These are phyloP conservation scores for Pezicula radicicola DNA, from an alignment of 2,329 filamentous ascomycete species.

Conservation along the genomic window DNA sequence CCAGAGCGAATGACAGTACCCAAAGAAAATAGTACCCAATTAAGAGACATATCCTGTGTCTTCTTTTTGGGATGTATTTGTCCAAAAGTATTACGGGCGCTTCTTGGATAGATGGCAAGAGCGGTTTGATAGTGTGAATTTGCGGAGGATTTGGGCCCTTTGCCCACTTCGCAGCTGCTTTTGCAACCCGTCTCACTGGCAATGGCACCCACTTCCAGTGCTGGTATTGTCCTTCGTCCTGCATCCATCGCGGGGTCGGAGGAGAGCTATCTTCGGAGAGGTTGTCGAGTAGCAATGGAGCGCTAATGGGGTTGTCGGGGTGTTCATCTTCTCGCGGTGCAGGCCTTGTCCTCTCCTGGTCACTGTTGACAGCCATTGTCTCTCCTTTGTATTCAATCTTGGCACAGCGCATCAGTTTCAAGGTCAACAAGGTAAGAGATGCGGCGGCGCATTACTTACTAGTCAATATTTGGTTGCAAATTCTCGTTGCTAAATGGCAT, in stretches of 20 bases:
- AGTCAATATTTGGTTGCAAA: too few relatives aligned
- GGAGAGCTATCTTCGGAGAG: constrained; percentile 39
- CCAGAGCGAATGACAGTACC: constrained; percentile 66
- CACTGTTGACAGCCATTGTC: constrained; percentile 7
- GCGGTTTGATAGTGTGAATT: constrained; percentile 49
- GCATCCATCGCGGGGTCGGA: constrained; percentile 58
- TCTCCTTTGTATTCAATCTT: neutral
- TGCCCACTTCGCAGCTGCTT: constrained; percentile 45
- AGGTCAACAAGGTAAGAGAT: neutral
- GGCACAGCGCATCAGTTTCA: neutral
- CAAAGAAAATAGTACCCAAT: constrained; percentile 61
- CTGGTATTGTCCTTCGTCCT: constrained; percentile 46
- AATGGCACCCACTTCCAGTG: constrained; percentile 57
- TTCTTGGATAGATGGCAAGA: constrained; percentile 66
- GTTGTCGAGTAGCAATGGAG: constrained; percentile 35
- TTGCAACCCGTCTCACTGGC: constrained; percentile 44
- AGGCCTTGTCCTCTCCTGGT: constrained; percentile 18
- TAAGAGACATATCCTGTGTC: constrained; percentile 57
- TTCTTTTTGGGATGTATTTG: constrained; percentile 54
- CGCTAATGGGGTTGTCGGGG: constrained; percentile 27
- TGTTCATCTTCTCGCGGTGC: constrained; percentile 17
- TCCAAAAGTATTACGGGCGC: constrained; percentile 64
- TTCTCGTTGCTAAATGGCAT: too few relatives aligned
- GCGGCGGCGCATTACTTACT: too few relatives aligned
- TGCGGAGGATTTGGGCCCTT: constrained; percentile 53